Evolutionary conservation across 257 asterid species (phyloP).

Genomic region (Linderniella brevidens): DNA sequence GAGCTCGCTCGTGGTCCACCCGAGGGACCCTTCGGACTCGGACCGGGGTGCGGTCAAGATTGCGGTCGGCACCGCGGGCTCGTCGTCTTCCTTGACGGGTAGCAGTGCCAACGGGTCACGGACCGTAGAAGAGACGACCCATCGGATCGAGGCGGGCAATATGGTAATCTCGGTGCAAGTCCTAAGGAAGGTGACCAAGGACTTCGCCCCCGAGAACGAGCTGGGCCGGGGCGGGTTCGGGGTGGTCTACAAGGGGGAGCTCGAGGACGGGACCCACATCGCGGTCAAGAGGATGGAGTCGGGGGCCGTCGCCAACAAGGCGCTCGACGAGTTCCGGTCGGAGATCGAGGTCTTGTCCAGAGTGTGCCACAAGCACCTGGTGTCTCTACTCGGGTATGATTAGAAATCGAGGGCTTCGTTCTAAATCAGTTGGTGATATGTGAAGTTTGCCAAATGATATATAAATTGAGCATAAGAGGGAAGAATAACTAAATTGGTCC

Average conservation of each 20-base stretch:
- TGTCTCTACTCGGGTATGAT: constrained; percentile 83
- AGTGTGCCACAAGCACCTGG: constrained; percentile 82
- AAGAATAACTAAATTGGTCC: too few species aligned
- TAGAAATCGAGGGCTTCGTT: too few species aligned
- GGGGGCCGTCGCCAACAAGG: constrained; percentile 53
- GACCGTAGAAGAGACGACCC: constrained; percentile 49
- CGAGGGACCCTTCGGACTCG: constrained; percentile 44
- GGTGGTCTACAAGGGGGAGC: constrained; percentile 70
- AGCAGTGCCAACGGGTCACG: constrained; percentile 37
- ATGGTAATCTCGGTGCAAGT: constrained; percentile 67
- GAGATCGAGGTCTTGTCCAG: constrained; percentile 78
- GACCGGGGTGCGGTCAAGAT: constrained; percentile 36
- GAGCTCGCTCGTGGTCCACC: constrained; percentile 57
- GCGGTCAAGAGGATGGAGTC: constrained; percentile 91
- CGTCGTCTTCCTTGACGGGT: constrained; percentile 23
- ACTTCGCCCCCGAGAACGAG: constrained; percentile 66
- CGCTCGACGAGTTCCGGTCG: constrained; percentile 57
- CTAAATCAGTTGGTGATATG: too few species aligned
- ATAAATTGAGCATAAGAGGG: too few species aligned
- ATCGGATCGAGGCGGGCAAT: constrained; percentile 54
- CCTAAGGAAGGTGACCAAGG: constrained; percentile 60
- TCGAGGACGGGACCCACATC: constrained; percentile 74
- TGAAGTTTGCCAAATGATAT: too few species aligned
- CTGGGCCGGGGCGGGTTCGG: constrained; percentile 96
- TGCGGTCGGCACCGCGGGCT: constrained; percentile 27